These are phyloP conservation scores for Fusarium duplospermum DNA, from an alignment of 2,329 filamentous ascomycete genomes.

Conservation along the genomic window DNA sequence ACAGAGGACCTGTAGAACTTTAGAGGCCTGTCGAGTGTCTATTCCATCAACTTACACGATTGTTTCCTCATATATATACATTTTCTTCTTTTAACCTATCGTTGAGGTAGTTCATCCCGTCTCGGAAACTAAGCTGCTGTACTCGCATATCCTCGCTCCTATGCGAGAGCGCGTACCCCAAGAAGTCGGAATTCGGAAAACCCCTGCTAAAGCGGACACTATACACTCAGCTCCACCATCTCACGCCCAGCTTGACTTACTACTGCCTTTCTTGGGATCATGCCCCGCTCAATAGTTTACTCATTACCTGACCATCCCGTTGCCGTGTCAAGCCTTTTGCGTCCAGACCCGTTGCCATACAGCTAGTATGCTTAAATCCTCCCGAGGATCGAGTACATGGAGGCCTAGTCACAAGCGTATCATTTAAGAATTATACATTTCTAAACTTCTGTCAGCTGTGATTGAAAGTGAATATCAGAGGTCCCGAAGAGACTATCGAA, in stretches of 20 bases:
- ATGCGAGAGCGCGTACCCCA: not conserved
- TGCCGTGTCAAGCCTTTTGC: not conserved
- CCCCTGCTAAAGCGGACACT: not conserved
- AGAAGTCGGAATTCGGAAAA: not conserved
- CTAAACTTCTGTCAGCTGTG: not conserved
- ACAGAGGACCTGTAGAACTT: not conserved
- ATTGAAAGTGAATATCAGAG: not conserved
- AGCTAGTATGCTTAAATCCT: not conserved
- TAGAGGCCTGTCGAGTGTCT: not conserved
- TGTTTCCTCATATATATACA: not conserved
- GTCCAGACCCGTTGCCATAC: not conserved
- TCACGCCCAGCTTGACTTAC: not conserved
- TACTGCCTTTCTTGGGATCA: not conserved
- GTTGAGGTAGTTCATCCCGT: not conserved
- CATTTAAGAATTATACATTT: not conserved
- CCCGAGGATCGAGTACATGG: not conserved
- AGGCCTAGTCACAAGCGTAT: not conserved
- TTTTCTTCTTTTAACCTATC: not conserved
- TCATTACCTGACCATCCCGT: not conserved
- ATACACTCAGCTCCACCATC: not conserved
- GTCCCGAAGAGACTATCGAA: not conserved
- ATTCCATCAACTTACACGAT: not conserved
- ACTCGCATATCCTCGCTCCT: not conserved
- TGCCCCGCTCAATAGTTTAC: not conserved
- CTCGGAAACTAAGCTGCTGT: not conserved